phyloP scores from a whole-genome alignment of 345 rosid species.

The Gossypium mustelinum region DNA sequence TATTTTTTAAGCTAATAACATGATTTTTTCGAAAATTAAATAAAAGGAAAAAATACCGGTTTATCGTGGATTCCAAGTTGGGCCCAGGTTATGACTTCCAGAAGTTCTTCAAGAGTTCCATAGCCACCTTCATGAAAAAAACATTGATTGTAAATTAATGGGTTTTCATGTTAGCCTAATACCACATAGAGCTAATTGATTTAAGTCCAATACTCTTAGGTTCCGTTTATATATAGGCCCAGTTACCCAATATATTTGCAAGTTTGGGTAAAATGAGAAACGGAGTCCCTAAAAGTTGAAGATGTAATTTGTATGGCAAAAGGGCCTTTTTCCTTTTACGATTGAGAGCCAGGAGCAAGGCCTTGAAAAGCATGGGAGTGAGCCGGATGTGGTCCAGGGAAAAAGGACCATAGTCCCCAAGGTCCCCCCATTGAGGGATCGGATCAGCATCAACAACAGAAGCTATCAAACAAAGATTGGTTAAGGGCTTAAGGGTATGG shows the following conservation, averaged over 20 bases:
- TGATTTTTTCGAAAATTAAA: background rate
- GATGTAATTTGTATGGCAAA: background rate
- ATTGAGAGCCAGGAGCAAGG: background rate
- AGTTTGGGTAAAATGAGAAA: background rate
- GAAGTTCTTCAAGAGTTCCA: constrained; percentile 81
- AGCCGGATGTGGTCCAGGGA: constrained; percentile 14
- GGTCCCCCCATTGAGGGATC: background rate
- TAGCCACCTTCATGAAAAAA: constrained; percentile 52
- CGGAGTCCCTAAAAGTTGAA: background rate
- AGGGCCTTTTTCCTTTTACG: background rate
- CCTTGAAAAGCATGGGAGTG: background rate
- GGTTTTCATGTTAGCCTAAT: background rate
- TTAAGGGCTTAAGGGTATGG: background rate
- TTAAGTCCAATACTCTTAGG: background rate
- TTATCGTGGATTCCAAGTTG: constrained; percentile 85
- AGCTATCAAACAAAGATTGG: background rate
- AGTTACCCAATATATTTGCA: background rate
- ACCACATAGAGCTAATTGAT: background rate
- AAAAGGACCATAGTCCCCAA: background rate
- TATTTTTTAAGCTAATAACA: background rate
- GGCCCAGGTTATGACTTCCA: constrained; percentile 80
- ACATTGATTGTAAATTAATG: background rate
- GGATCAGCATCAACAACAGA: background rate
- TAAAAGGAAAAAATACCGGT: constrained; percentile 41
- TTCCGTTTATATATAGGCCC: background rate